These are phyloP conservation scores for Colletotrichum musicola DNA, from an alignment of 2,329 filamentous ascomycete species.

Conservation along the genomic window DNA sequence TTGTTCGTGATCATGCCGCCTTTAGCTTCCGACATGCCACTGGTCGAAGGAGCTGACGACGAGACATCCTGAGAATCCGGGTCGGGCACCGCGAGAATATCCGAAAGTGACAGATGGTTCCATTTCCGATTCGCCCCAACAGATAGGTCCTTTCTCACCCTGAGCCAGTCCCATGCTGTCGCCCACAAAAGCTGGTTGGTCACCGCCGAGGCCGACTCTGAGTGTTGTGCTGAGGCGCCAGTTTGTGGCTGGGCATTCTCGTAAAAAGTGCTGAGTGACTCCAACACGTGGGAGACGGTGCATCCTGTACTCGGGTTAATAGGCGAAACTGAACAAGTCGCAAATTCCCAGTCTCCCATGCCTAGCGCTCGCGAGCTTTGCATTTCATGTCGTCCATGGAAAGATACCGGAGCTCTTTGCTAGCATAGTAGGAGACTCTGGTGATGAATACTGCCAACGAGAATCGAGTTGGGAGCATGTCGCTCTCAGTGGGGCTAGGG, in stretches of 20 bases:
- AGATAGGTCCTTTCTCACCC: conserved; percentile 41
- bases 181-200: conserved; percentile 34
- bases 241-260: conserved; percentile 6
- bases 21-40: neutral
- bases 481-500: conserved; percentile 1
- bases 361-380: neutral
- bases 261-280: conserved; percentile 31
- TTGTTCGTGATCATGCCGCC: neutral
- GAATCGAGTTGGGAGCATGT: no score
- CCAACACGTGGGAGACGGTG: conserved; percentile 35
- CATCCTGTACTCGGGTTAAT: conserved; percentile 30
- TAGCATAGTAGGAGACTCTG: no score
- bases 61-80: conserved; percentile 14
- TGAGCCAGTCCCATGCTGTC: conserved; percentile 43
- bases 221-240: conserved; percentile 1
- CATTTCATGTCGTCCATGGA: neutral
- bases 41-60: neutral
- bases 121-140: conserved; percentile 40
- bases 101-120: conserved; percentile 40
- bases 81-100: conserved; percentile 39
- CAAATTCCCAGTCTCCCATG: neutral
- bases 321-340: neutral
- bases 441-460: neutral
- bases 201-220: neutral
- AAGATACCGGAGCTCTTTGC: neutral